These are phyloP conservation scores for Coprinopsis sp. DNA, from an alignment of 768 basidiomycete genomes.

Conservation along the genomic window DNA sequence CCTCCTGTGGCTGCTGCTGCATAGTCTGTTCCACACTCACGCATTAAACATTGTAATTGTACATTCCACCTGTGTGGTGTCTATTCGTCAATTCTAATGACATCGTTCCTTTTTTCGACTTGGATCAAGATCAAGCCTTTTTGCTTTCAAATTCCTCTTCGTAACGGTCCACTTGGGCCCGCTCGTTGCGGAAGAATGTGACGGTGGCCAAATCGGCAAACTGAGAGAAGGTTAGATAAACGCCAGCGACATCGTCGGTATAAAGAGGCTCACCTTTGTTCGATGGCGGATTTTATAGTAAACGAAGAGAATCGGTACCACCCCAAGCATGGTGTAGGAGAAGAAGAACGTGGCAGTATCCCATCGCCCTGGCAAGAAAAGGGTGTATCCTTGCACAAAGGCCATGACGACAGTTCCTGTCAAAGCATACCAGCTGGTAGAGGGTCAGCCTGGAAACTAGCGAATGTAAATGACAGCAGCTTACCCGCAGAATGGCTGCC, in stretches of 20 bases:
- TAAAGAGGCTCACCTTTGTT: slow-evolving; percentile 29
- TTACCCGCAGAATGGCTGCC: slow-evolving; percentile 50
- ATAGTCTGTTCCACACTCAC: slow-evolving; percentile 13
- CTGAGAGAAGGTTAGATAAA: slow-evolving; percentile 19
- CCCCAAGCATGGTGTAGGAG: slow-evolving; percentile 42
- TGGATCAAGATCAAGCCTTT: background rate
- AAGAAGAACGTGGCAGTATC: slow-evolving; percentile 44
- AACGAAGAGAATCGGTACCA: slow-evolving; percentile 39
- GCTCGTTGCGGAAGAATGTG: slow-evolving; percentile 43
- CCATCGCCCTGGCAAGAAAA: slow-evolving; percentile 51
- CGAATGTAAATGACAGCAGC: slow-evolving; percentile 6
- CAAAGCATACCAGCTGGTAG: slow-evolving; percentile 41
- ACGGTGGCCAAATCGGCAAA: slow-evolving; percentile 35
- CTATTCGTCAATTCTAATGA: too few species aligned
- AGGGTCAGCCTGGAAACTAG: background rate
- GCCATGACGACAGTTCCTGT: slow-evolving; percentile 41
- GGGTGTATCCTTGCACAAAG: slow-evolving; percentile 44
- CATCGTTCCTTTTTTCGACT: too few species aligned
- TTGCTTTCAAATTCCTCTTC: slow-evolving; percentile 25
- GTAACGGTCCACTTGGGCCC: slow-evolving; percentile 38
- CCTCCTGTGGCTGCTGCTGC: slow-evolving; percentile 31
- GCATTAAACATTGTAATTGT: slow-evolving; percentile 5
- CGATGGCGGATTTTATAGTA: slow-evolving; percentile 41
- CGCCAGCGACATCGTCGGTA: background rate
- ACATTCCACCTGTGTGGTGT: too few species aligned